A percentile compares a stretch with the other conserved stretches of the same genome.
Conservation (phyloP, 2,329 filamentous ascomycete genomes). For the Fonsecaea pedrosoi region DNA sequence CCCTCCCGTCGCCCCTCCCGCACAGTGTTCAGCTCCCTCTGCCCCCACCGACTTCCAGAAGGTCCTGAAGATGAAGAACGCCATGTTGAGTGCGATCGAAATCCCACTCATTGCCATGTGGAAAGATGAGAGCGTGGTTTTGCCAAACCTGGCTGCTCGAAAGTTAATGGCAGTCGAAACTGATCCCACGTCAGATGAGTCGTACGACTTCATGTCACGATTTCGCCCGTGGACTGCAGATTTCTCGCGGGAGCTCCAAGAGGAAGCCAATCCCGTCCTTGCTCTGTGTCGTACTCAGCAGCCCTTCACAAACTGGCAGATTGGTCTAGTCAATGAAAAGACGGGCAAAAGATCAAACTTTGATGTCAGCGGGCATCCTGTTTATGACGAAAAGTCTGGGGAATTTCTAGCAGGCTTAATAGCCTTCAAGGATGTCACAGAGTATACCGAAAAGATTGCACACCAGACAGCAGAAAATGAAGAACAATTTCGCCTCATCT, state of each 20-base stretch:
- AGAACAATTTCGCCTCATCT: slow-evolving; percentile 75
- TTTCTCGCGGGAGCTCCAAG: slow-evolving; percentile 64
- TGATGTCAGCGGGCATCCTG: slow-evolving; percentile 71
- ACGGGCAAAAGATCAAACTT: slow-evolving; percentile 63
- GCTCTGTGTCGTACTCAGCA: slow-evolving; percentile 67
- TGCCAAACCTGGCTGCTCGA: slow-evolving; percentile 72
- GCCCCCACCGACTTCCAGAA: slow-evolving; percentile 74
- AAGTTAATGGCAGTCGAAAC: slow-evolving; percentile 57
- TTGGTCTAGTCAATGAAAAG: slow-evolving; percentile 67
- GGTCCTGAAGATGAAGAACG: slow-evolving; percentile 76
- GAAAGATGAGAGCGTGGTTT: slow-evolving; percentile 76
- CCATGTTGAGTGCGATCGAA: slow-evolving; percentile 74
- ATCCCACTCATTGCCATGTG: slow-evolving; percentile 81
- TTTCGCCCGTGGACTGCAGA: slow-evolving; percentile 71
- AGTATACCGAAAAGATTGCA: slow-evolving; percentile 71
- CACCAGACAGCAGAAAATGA: slow-evolving; percentile 74
- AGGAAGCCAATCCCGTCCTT: slow-evolving; percentile 71
- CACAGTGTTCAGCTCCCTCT: slow-evolving; percentile 60
- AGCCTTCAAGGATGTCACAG: slow-evolving; percentile 74
- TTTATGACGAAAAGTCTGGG: slow-evolving; percentile 69
- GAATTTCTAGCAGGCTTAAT: slow-evolving; percentile 77
- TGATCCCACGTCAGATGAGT: slow-evolving; percentile 53
- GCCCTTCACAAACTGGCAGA: slow-evolving; percentile 64
- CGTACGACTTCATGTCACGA: slow-evolving; percentile 63
- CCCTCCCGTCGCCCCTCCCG: slow-evolving; percentile 71